Base-by-base conservation (phyloP, 805 yeast species). In the Blastobotrys attinorum region DNA sequence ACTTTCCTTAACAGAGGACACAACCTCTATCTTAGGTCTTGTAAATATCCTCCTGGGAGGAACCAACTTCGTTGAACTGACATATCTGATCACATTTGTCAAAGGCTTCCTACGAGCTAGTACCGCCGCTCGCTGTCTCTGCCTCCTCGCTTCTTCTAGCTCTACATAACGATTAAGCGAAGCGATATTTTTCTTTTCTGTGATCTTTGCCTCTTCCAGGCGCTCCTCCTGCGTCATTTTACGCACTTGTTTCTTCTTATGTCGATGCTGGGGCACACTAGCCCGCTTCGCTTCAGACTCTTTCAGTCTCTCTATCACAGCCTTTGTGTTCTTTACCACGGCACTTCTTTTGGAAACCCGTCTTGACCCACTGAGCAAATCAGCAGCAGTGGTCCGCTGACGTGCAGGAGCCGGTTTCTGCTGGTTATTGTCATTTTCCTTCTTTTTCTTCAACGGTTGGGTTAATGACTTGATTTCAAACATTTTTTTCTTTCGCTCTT, bases 81-180 rank as follows among this genome's bases (percentile, higher is more conserved):
- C 57, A 37, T 74, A 70, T 38, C 86, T 66, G 8, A 87, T 58
- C 7, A 80, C 77, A 43, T 83, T 73, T 2, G 67, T 67, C 52
- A 92, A 63, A 54, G 76, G 77, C 34, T 67, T 68, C 49, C 89
- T 75, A 53, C 72, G 77, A 56, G 81, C 81, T 46, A 77, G 70
- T 60, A 84, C 76, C 47, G 83, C 64, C 37, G 82, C 86, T 44
- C 89, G 68, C 56, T 89, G 90, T 43, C 74, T 75, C 59, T 81
- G 80, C 59, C 86, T 87, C 55, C 86, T 81, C 38, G 77, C 80
- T 34, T 82, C 67, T 59, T 92, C 98, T 57, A 85, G 90, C 54
- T 89, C 94, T 54, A 81, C 77, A 58, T 84, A 92, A 54, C 75
- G 70, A 49, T 83, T 78, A 51, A 92, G 67, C 2, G 96, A 83